These are phyloP conservation scores for Jaminaea rosea DNA, from an alignment of 1,284 basidiomycete genomes.

Conservation along the genomic window DNA sequence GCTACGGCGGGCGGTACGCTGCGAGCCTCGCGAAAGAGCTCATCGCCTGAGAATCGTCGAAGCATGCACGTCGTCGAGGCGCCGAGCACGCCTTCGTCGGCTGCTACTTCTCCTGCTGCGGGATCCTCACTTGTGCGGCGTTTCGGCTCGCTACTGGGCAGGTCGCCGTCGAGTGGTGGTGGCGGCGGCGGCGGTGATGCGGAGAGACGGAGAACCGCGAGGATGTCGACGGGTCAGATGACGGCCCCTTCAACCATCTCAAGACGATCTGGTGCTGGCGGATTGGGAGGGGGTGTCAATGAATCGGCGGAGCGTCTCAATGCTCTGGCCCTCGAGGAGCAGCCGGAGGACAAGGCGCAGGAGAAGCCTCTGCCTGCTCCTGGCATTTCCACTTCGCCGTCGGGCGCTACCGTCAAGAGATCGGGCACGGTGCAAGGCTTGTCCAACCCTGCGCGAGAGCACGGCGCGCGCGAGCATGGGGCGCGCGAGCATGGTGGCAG, in stretches of 20 bases:
- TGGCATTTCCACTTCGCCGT: not conserved
- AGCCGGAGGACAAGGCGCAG: not conserved
- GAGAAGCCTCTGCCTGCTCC: not conserved
- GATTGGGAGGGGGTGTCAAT: not conserved
- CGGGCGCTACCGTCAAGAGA: not conserved
- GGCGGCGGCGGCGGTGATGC: slow-evolving; percentile 24
- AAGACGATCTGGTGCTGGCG: not conserved
- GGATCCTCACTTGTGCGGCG: slow-evolving; percentile 25
- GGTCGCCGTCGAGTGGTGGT: slow-evolving; percentile 27
- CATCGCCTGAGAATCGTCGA: slow-evolving; percentile 11
- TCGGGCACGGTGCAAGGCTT: slow-evolving; percentile 2
- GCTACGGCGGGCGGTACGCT: not conserved
- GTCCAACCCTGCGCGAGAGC: not conserved
- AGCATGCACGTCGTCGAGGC: slow-evolving; percentile 11
- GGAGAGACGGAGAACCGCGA: slow-evolving; percentile 28
- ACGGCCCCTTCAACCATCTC: not conserved
- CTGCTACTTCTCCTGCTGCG: not conserved
- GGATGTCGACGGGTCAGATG: slow-evolving; percentile 37
- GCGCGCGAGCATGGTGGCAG: too few species aligned
- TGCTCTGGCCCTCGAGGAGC: not conserved
- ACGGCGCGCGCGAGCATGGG: not conserved
- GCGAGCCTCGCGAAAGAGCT: not conserved
- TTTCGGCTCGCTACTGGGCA: slow-evolving; percentile 35
- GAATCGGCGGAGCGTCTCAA: not conserved
- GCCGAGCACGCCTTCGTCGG: not conserved